phyloP scores from a whole-genome alignment of 1,284 basidiomycete genomes.

The Ceratobasidium theobromae region DNA sequence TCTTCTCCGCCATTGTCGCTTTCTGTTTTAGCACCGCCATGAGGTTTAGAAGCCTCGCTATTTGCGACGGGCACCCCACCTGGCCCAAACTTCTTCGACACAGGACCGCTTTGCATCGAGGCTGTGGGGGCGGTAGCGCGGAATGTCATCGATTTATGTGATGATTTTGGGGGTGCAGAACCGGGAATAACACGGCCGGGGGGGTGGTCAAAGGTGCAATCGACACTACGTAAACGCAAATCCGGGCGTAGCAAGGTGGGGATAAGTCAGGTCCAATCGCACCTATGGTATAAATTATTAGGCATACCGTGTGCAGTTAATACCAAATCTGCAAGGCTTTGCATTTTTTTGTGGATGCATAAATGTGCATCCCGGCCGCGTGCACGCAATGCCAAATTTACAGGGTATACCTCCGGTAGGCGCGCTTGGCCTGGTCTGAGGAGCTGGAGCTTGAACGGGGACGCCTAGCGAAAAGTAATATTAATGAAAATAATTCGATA shows the following conservation, averaged over 20 bases:
- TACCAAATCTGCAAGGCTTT: constrained; percentile 68
- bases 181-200: constrained; percentile 73
- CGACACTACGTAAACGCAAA: constrained; percentile 42
- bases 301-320: constrained; percentile 64
- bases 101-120: constrained; percentile 17
- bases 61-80: neutral
- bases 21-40: neutral
- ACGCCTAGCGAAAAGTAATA: constrained; percentile 31
- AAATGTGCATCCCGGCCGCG: constrained; percentile 70
- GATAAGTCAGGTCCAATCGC: neutral
- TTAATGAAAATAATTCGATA: neutral
- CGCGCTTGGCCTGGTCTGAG: constrained; percentile 35
- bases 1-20: constrained; percentile 22
- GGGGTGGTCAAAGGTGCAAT: constrained; percentile 77
- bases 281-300: neutral
- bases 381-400: constrained; percentile 73
- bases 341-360: constrained; percentile 55
- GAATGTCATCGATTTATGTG: constrained; percentile 29
- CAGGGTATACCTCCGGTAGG: constrained; percentile 52
- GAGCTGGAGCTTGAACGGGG: constrained; percentile 33
- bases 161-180: constrained; percentile 9
- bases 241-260: neutral
- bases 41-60: no score
- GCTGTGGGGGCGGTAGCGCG: constrained; percentile 2
- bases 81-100: constrained; percentile 28